Evolutionary conservation across 2,329 filamentous ascomycete species (phyloP), one percentile per base, ranked within the genome.

Genomic region (Rachicladosporium sp.): DNA sequence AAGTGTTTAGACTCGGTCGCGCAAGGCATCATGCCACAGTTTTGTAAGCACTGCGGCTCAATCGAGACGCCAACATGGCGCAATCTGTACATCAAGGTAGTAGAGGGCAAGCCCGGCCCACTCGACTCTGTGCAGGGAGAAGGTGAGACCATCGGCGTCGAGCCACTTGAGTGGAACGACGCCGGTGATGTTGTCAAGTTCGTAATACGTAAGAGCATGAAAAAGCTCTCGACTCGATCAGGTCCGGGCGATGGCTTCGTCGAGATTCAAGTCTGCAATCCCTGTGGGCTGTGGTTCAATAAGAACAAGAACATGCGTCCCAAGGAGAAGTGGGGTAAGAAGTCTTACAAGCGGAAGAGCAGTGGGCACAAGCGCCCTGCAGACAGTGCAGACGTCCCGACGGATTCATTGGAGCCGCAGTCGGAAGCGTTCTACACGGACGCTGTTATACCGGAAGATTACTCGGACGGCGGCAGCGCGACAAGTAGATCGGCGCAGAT

Each of bases 21-120:
- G n/a, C 76, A 77, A 40, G 91, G 91, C 4, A 75, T 87, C 48
- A 81, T 88, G 69, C 91, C 91, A 0, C 80, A 82, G 1, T 96
- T 80, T 54, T 98, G 91, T 59, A 76, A 76, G 46, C 94, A 96
- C 52, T 98, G 91, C 52, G 91, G 91, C 4, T 83, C 87, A 5
- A 93, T 98, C 42, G 84, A 96, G 52, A 98, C 91, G 1, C 85
- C 89, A 0, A 95, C 89, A 0, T 98, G 91, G 91, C 79, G 91
- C 44, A 91, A 89, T 54, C 85, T 91, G 9, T 95, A 82, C 71
- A 78, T 78, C n/a, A 85, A 86, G 53, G 71, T 83, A 6, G 71
- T 80, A 34, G 66, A 75, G 10, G 87, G 85, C 1, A 70, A 71
- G 27, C 85, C 86, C 1, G 70, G 74, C 3, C 75, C 80, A 43